phyloP scores from a whole-genome alignment of 805 yeast genomes.

The Spathaspora passalidarum region DNA sequence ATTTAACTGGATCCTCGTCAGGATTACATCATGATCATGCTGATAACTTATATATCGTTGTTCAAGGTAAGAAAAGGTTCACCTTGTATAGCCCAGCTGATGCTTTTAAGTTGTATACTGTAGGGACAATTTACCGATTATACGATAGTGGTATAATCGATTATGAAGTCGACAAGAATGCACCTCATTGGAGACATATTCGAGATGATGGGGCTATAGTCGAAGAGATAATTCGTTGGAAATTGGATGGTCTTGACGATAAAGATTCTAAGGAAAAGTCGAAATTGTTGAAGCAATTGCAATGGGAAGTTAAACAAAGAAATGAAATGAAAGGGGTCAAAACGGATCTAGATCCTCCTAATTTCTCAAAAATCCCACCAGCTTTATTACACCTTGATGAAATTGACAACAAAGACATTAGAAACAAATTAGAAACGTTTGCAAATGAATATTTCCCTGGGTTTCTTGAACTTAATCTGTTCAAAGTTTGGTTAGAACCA shows the following conservation, averaged over 20 bases:
- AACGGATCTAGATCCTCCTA: slow-evolving; percentile 50
- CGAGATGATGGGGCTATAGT: slow-evolving; percentile 61
- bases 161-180: slow-evolving; percentile 49
- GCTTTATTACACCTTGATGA: slow-evolving; percentile 59
- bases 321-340: slow-evolving; percentile 7
- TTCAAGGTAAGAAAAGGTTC: slow-evolving; percentile 61
- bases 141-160: slow-evolving; percentile 67
- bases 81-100: slow-evolving; percentile 65
- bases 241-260: slow-evolving; percentile 23
- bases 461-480: slow-evolving; percentile 38
- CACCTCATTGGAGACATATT: slow-evolving; percentile 62
- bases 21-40: slow-evolving; percentile 83
- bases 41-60: slow-evolving; percentile 64
- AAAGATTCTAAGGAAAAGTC: slow-evolving; percentile 17
- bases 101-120: slow-evolving; percentile 56
- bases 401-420: slow-evolving; percentile 26
- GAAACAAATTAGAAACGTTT: slow-evolving; percentile 26
- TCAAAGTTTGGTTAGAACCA: slow-evolving; percentile 49
- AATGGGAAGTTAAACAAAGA: slow-evolving; percentile 7
- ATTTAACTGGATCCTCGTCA: slow-evolving; percentile 52
- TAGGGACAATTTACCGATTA: slow-evolving; percentile 55
- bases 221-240: slow-evolving; percentile 48
- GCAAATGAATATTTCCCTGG: slow-evolving; percentile 49
- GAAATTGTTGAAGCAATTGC: slow-evolving; percentile 9
- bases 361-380: slow-evolving; percentile 65